Percentiles rank a stretch among this genome's conserved stretches.
Conservation (phyloP, 495 filamentous ascomycete species). For the Penicillium flavigenum region DNA sequence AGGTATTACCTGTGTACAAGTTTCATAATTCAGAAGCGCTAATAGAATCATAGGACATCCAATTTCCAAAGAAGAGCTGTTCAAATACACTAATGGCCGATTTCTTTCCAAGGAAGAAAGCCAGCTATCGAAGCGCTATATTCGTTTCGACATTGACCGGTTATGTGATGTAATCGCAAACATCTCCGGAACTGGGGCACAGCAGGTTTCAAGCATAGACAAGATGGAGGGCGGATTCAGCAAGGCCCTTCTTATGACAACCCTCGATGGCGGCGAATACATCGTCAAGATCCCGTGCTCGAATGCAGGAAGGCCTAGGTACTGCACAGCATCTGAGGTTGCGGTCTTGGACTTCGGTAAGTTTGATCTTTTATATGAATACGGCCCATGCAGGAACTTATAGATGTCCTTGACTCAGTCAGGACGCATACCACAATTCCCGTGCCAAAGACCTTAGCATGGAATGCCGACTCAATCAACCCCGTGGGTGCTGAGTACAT, state of each 20-base stretch:
- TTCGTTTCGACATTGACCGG: neutral
- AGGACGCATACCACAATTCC: neutral
- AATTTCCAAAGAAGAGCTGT: slow-evolving; percentile 16
- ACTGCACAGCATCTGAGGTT: neutral
- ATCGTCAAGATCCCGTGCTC: neutral
- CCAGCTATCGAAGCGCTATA: slow-evolving; percentile 8
- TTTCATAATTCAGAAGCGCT: too few relatives aligned
- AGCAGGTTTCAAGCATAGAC: neutral
- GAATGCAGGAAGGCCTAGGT: neutral
- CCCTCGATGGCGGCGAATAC: neutral
- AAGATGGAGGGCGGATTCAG: neutral
- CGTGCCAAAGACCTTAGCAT: slow-evolving; percentile 12
- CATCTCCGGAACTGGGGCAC: neutral
- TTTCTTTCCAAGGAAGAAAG: slow-evolving; percentile 26
- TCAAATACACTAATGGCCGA: slow-evolving; percentile 29
- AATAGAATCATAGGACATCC: too few relatives aligned
- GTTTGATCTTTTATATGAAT: too few relatives aligned
- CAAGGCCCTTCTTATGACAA: neutral
- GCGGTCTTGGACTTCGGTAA: neutral
- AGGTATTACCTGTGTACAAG: too few relatives aligned
- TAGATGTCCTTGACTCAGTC: neutral
- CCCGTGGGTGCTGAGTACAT: slow-evolving; percentile 29
- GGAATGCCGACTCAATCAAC: slow-evolving; percentile 22
- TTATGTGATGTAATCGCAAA: neutral
- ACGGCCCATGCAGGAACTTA: neutral